phyloP scores from a whole-genome alignment of 805 yeast species.

The Candida succiphila region DNA sequence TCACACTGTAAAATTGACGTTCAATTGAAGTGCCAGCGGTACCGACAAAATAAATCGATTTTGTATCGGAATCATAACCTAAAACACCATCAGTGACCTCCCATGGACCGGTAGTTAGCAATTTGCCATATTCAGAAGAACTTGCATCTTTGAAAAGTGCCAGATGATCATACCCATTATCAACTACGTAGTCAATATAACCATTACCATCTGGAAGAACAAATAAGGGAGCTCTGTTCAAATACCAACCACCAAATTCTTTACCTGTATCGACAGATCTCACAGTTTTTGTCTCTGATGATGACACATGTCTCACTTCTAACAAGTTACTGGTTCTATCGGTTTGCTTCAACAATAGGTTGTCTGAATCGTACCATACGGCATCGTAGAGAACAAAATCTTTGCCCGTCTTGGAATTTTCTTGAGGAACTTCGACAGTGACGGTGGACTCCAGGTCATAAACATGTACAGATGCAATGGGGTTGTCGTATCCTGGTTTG shows the following conservation, averaged over 20 bases:
- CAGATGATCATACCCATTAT: constrained; percentile 50
- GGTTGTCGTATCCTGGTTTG: constrained; percentile 60
- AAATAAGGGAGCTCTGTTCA: constrained; percentile 25
- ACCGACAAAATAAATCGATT: constrained; percentile 44
- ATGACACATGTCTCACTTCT: constrained; percentile 33
- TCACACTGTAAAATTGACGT: constrained; percentile 47
- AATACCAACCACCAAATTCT: constrained; percentile 46
- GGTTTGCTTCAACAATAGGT: constrained; percentile 47
- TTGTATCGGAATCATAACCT: constrained; percentile 35
- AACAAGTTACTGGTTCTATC: constrained; percentile 52
- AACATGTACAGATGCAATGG: constrained; percentile 36
- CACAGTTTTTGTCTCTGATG: constrained; percentile 23
- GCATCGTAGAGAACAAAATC: constrained; percentile 53
- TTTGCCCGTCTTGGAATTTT: constrained; percentile 23
- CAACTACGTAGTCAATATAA: constrained; percentile 52
- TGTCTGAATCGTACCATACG: constrained; percentile 42
- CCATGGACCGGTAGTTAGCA: constrained; percentile 37
- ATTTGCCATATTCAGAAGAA: constrained; percentile 27
- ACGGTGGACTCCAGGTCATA: constrained; percentile 24
- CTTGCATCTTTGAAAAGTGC: constrained; percentile 44
- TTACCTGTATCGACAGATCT: constrained; percentile 32
- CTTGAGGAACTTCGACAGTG: constrained; percentile 14
- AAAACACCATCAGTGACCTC: constrained; percentile 41
- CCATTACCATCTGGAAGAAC: constrained; percentile 36
- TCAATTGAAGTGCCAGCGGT: constrained; percentile 46